These are phyloP conservation scores for Haplosporangium gracile DNA, from an alignment of 192 early-diverging fungal species.

Conservation along the genomic window DNA sequence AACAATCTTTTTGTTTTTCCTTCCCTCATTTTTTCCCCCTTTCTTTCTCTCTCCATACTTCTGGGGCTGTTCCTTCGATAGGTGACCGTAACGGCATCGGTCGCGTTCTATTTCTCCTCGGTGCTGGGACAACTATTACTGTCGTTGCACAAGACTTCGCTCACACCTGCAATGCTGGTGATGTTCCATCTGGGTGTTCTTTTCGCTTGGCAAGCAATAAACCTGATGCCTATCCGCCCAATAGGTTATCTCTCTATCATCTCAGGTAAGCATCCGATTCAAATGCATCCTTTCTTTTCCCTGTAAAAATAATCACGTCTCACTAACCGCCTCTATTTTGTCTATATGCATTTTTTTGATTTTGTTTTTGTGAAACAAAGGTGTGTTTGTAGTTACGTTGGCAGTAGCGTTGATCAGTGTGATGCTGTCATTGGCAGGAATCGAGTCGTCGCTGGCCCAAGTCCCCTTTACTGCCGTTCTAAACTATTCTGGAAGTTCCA, in stretches of 20 bases:
- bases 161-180: conserved; percentile 28
- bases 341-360: not conserved
- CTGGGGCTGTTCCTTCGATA: not conserved
- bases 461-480: conserved; percentile 44
- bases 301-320: not conserved
- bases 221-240: conserved; percentile 21
- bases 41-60: not conserved
- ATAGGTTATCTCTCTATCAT: conserved; percentile 36
- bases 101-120: conserved; percentile 46
- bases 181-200: conserved; percentile 47
- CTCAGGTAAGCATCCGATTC: conserved; percentile 13
- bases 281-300: not conserved
- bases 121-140: conserved; percentile 29
- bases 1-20: not conserved
- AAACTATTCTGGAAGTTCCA: conserved; percentile 48
- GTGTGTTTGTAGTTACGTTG: conserved; percentile 20
- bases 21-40: not conserved
- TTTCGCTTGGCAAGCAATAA: conserved; percentile 36
- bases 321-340: not conserved
- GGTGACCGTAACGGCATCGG: conserved; percentile 35
- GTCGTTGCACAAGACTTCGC: conserved; percentile 15
- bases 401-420: conserved; percentile 29
- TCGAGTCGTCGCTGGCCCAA: conserved; percentile 15
- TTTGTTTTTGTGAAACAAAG: conserved; percentile 1
- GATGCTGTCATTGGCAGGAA: conserved; percentile 22